These are phyloP conservation scores for Boletus barrowsii DNA, from an alignment of 768 basidiomycete species.

Conservation along the genomic window DNA sequence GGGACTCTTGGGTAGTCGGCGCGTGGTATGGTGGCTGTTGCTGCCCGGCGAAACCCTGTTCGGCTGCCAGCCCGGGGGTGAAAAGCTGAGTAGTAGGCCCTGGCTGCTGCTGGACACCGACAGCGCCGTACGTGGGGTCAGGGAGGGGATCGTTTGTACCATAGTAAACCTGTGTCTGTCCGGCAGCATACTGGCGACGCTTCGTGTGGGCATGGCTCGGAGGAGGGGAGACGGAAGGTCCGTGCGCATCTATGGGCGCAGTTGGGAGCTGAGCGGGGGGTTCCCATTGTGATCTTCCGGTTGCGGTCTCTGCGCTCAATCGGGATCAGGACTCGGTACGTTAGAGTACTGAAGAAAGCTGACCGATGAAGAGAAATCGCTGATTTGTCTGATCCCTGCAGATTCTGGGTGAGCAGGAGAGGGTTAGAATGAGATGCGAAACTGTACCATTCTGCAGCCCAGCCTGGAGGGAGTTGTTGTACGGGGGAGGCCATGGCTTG, in stretches of 20 bases:
- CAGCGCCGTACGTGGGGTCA: slow-evolving; percentile 43
- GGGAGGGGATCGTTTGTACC: slow-evolving; percentile 44
- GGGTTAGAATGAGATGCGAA: not conserved
- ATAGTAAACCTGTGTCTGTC: slow-evolving; percentile 90
- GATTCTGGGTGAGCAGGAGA: slow-evolving; percentile 15
- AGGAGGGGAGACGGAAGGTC: slow-evolving; percentile 44
- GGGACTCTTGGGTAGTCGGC: slow-evolving; percentile 39
- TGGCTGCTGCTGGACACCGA: slow-evolving; percentile 38
- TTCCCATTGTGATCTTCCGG: slow-evolving; percentile 89
- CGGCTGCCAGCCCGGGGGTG: slow-evolving; percentile 76
- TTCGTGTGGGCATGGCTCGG: slow-evolving; percentile 49
- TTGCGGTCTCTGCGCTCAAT: slow-evolving; percentile 64
- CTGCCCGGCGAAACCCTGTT: slow-evolving; percentile 65
- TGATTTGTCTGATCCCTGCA: slow-evolving; percentile 76
- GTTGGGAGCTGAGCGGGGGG: slow-evolving; percentile 47
- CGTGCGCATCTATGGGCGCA: slow-evolving; percentile 38
- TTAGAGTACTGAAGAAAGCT: slow-evolving; percentile 30
- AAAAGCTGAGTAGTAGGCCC: slow-evolving; percentile 57
- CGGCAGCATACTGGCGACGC: slow-evolving; percentile 91
- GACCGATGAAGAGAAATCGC: slow-evolving; percentile 87
- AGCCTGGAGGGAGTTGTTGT: slow-evolving; percentile 86
- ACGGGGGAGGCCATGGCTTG: slow-evolving; percentile 42
- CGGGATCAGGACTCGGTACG: slow-evolving; percentile 10
- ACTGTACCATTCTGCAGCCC: slow-evolving; percentile 87
- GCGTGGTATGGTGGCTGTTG: slow-evolving; percentile 55